Evolutionary conservation across 2,329 filamentous ascomycete species (phyloP), one percentile per base, ranked within the genome.

Genomic region (Cordyceps farinosa): DNA sequence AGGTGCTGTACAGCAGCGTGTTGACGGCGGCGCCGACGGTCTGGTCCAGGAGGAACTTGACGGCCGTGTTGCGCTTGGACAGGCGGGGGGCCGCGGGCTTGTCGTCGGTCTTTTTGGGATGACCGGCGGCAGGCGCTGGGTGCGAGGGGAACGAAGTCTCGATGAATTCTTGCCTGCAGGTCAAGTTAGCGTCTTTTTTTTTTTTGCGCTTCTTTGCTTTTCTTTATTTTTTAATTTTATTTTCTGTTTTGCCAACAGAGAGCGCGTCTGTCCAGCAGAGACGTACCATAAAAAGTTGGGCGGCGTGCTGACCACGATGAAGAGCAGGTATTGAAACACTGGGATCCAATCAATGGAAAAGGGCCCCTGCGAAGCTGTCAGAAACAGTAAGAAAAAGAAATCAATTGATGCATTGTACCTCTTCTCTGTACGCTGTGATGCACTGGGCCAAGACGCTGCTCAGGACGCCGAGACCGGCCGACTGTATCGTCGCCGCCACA

Each of bases 251-350:
- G 22, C 22, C 22, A 22, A 22, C 22, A 22, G 22, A 22, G 22
- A 22, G 11, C 38, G 38, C 5, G 15, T n/a, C 50, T 38, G 50
- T n/a, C 27, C 11, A n/a, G 44, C 22, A 55, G 42, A 40, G n/a
- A 74, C 77, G 69, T 74, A 87, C 92, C 92, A 97, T 69, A 91
- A 73, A 72, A 92, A 91, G 76, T 97, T 97, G 51, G 90, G 90
- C 3, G 92, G 92, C 47, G 88, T 89, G 74, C 83, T 88, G 64
- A 96, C 72, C 40, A 90, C 72, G 67, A 88, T 85, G 79, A 89
- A 96, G 60, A 91, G 71, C 58, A 90, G 77, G 75, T 96, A 97
- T 72, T 92, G 90, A 68, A 92, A 77, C 50, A 96, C 81, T 4
- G 89, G 86, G 5, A 83, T 76, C 76, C 83, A 82, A 75, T 92